Base-by-base conservation (phyloP, 176 grass and related monocot genomes). In the Hsuehochloa calcarea region DNA sequence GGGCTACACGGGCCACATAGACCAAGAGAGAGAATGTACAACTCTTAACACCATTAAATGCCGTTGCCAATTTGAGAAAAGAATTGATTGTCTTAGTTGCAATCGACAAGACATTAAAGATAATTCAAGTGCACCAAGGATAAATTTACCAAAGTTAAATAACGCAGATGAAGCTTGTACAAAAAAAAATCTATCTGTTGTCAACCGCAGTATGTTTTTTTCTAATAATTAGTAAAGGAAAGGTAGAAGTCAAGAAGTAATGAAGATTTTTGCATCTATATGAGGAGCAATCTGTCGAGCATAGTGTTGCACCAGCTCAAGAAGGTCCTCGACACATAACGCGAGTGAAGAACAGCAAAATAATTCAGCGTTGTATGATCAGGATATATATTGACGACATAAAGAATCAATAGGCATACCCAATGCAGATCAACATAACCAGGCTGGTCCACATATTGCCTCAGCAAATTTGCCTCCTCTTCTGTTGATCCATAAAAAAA, bases 381-480 rank as follows among this genome's bases (percentile, higher is more conserved):
- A 67, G 7, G 8, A 58, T 3, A 34, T 16, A 45, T 60, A 31
- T 9, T 58, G 55, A 45, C 10, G 3, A 76, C 23, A 40, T 1
- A 72, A 23, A 52, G n/a, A 15, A 29, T 74, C 5, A 4, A 60
- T 50, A 73, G n/a, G 4, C 85, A 69, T 94, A 99, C 96, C 96
- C 96, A 99, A 72, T 99, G 96, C 43, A 99, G 88, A 96, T 99
- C 96, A 23, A 90, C 90, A 80, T 96, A 99, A 72, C 80, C 80
- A 78, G 96, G 96, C 65, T 99, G 91, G 73, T 99, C 96, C 0
- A 99, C 85, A 16, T 92, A 99, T 8, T 86, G 45, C 84, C 96
- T 93, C 59, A 99, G 72, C 65, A 92, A 41, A 62, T 82, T 52
- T 68, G 96, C 96, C 86, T 99, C 96, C 82, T 99, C 93, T 44